A percentile compares a stretch with the other conserved stretches of the same genome.
phyloP scores from a whole-genome alignment of 2,329 filamentous ascomycete species.

The Microsporum ferrugineum region DNA sequence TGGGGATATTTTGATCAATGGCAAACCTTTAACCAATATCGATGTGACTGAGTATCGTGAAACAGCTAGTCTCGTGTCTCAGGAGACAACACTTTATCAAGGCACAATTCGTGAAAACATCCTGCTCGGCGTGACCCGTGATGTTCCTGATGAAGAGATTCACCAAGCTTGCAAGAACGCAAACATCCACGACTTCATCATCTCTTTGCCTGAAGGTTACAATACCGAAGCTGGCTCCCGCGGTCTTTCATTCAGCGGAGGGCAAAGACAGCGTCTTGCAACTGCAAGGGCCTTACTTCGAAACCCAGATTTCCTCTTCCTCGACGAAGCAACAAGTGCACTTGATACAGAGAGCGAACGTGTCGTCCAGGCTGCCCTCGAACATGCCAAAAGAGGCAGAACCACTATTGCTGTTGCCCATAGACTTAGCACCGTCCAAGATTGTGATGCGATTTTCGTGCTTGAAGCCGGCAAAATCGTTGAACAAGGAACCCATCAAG shows the following conservation, averaged over 20 bases:
- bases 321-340: constrained; percentile 36
- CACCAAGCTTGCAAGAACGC: constrained; percentile 27
- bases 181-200: constrained; percentile 30
- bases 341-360: constrained; percentile 30
- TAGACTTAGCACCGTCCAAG: constrained; percentile 72
- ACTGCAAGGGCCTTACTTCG: constrained; percentile 34
- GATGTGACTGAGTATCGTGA: constrained; percentile 53
- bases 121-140: constrained; percentile 40
- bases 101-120: constrained; percentile 61
- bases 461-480: constrained; percentile 30
- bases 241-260: constrained; percentile 26
- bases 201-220: constrained; percentile 29
- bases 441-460: constrained; percentile 72
- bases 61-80: constrained; percentile 58
- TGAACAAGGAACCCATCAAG: constrained; percentile 32
- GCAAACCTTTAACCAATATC: constrained; percentile 46
- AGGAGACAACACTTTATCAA: constrained; percentile 63
- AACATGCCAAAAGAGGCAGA: constrained; percentile 53
- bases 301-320: constrained; percentile 29
- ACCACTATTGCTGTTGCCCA: constrained; percentile 87
- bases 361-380: constrained; percentile 24
- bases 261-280: constrained; percentile 34
- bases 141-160: constrained; percentile 23
- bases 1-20: constrained; percentile 56
- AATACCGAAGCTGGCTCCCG: constrained; percentile 25